Percentiles rank a stretch among this genome's conserved stretches.
Evolutionary conservation across 495 filamentous ascomycete species (phyloP).

Genomic region (Massariosphaeria phaeospora): DNA sequence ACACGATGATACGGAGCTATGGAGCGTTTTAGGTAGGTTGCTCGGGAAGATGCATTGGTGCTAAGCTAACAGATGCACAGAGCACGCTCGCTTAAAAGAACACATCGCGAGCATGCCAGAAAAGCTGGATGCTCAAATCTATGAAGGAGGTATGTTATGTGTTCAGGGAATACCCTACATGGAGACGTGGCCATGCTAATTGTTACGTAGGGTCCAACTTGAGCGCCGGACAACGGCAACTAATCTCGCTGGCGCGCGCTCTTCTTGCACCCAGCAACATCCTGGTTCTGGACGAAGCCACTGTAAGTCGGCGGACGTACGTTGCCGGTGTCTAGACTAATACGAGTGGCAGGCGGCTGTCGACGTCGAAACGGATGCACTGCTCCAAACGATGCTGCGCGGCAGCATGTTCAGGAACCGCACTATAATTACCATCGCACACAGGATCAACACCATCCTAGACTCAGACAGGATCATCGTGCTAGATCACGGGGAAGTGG

Average conservation of each 20-base stretch:
- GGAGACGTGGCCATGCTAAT: neutral
- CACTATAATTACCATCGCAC: conserved; percentile 97
- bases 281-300: conserved; percentile 94
- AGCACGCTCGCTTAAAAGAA: conserved; percentile 89
- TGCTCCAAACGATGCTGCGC: conserved; percentile 66
- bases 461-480: conserved; percentile 90
- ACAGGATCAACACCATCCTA: conserved; percentile 94
- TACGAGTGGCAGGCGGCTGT: conserved; percentile 64
- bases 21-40: conserved; percentile 84
- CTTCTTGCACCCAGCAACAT: conserved; percentile 95
- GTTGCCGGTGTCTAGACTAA: conserved; percentile 4
- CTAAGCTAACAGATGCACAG: conserved; percentile 46
- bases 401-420: conserved; percentile 70
- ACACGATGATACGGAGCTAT: conserved; percentile 95
- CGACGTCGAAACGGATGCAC: conserved; percentile 87
- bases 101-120: conserved; percentile 85
- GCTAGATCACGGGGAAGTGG: conserved; percentile 60
- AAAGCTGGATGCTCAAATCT: conserved; percentile 79
- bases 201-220: conserved; percentile 52
- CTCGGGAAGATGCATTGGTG: neutral
- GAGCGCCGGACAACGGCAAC: conserved; percentile 84
- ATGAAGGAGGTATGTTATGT: conserved; percentile 78
- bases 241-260: conserved; percentile 87
- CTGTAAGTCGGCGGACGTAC: conserved; percentile 43
- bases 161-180: neutral